Evolutionary conservation across 768 basidiomycete species (phyloP), one percentile per base, ranked within the genome.

Genomic region (Lactarius vividus): DNA sequence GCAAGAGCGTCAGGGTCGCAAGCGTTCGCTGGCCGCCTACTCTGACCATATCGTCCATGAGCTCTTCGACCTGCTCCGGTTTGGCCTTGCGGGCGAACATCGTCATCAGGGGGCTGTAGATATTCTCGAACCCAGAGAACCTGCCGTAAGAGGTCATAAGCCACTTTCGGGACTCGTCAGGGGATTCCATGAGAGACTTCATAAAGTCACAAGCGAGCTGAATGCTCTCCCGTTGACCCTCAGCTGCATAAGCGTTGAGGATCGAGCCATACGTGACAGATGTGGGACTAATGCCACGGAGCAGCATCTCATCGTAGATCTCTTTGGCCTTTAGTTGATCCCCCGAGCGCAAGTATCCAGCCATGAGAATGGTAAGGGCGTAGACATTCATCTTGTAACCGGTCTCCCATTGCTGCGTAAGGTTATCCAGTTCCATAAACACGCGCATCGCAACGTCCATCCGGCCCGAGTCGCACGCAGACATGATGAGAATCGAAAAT

Each of bases 401-500:
- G 3, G 79, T 73, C 20, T 78, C 72, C 75, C 77, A 76, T 13
- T 76, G 69, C 54, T 75, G 72, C 37, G 77, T 71, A n/a, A 79
- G 73, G n/a, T 71, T 69, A 63, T 88, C 85, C 84, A 96, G 86
- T 73, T 90, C 82, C 42, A 76, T 73, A 72, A 89, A 88, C 26
- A 96, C 78, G n/a, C 86, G 80, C 57, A 78, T 74, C 6, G 93
- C 94, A 9, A 83, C 74, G 15, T 79, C 77, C 82, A 94, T 85
- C 62, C 81, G 73, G 6, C 86, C 84, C 20, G 85, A 79, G 71
- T 94, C 90, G 72, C 90, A 89, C 13, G 94, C 90, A 0, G 90
- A 88, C 73, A 92, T 90, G 40, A 95, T 85, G 57, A 94, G 78
- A 55, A 91, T 78, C 1, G 89, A 81, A 74, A 89, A 96, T 0